phyloP scores from a whole-genome alignment of 2,329 filamentous ascomycete genomes.

The Aspergillus pseudonomiae region DNA sequence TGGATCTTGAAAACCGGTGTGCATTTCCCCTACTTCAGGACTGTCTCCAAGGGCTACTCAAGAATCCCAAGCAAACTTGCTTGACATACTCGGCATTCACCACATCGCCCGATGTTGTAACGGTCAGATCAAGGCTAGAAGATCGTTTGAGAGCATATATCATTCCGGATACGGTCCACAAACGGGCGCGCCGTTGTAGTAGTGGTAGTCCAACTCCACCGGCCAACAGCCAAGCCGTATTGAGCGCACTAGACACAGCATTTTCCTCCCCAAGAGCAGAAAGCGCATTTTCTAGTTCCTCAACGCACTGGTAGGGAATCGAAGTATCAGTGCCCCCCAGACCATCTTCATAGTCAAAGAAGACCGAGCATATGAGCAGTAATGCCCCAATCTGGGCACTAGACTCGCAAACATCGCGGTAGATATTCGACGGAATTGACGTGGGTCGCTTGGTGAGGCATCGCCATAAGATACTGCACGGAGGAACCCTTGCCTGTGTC shows the following conservation, averaged over 20 bases:
- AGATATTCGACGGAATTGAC: slow-evolving; percentile 3
- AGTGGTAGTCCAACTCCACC: background rate
- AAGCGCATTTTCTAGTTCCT: slow-evolving; percentile 3
- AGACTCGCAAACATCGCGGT: background rate
- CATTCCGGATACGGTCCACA: slow-evolving; percentile 1
- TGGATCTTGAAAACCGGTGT: background rate
- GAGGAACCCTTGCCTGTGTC: background rate
- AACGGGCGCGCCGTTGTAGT: background rate
- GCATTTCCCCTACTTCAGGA: no score
- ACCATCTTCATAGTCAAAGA: background rate
- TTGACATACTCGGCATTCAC: background rate
- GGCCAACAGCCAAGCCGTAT: background rate
- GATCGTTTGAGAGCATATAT: slow-evolving; percentile 5
- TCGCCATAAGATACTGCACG: background rate
- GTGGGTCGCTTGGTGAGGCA: background rate
- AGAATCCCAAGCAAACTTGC: background rate
- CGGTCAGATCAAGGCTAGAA: background rate
- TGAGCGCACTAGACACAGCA: slow-evolving; percentile 3
- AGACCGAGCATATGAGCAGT: background rate
- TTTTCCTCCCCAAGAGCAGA: background rate
- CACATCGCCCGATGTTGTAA: background rate
- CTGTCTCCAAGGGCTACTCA: background rate
- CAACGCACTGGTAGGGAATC: background rate
- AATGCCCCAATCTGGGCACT: slow-evolving; percentile 1
- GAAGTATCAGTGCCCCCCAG: background rate